Percentiles rank a stretch among this genome's conserved stretches.
phyloP scores from a whole-genome alignment of 495 filamentous ascomycete species.

The Penicillium ochrochloron region DNA sequence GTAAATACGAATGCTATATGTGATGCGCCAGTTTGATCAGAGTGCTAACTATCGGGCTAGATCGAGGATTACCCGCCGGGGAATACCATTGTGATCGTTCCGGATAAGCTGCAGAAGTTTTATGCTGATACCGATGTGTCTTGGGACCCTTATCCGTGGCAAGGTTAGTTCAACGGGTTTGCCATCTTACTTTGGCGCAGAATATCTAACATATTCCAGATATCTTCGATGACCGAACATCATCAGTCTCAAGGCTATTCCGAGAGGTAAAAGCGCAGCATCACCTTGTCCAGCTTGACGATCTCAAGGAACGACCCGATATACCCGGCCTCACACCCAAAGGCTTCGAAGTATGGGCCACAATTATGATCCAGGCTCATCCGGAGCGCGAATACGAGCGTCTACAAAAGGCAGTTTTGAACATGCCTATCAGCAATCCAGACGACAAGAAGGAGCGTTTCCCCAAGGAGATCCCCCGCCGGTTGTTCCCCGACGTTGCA shows the following conservation, averaged over 20 bases:
- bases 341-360: constrained; percentile 82
- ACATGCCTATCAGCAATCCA: constrained; percentile 76
- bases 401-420: constrained; percentile 70
- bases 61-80: constrained; percentile 78
- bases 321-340: constrained; percentile 78
- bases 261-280: constrained; percentile 78
- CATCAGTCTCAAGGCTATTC: constrained; percentile 72
- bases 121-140: constrained; percentile 68
- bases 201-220: constrained; percentile 30
- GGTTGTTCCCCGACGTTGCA: constrained; percentile 64
- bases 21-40: not conserved
- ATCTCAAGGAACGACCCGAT: constrained; percentile 61
- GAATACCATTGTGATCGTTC: constrained; percentile 78
- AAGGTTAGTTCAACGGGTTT: constrained; percentile 42
- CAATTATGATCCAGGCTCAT: constrained; percentile 72
- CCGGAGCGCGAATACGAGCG: constrained; percentile 79
- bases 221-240: constrained; percentile 58
- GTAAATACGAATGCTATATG: constrained; percentile 49
- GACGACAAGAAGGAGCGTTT: constrained; percentile 76
- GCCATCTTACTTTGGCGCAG: not conserved
- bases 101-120: constrained; percentile 78
- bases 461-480: constrained; percentile 76
- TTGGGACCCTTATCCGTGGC: constrained; percentile 70
- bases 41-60: constrained; percentile 26
- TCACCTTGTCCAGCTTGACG: constrained; percentile 70